phyloP scores from a whole-genome alignment of 2,329 filamentous ascomycete genomes.

The Sarocladium oryzae region DNA sequence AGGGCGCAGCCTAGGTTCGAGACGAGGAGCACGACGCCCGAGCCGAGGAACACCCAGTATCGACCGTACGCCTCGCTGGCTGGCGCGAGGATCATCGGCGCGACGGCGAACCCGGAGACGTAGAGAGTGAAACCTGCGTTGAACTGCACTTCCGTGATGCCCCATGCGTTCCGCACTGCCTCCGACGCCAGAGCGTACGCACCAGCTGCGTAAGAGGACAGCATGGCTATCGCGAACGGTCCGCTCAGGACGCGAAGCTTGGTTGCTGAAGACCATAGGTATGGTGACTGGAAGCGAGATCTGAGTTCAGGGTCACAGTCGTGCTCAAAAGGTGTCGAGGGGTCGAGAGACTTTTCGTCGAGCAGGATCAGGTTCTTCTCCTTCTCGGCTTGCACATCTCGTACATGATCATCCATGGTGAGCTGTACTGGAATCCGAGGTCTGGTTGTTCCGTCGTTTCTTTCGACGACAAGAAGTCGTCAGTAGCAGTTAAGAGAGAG shows the following conservation, averaged over 20 bases:
- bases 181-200: conserved; percentile 52
- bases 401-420: not conserved
- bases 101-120: conserved; percentile 56
- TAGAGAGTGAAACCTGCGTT: conserved; percentile 58
- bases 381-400: not conserved
- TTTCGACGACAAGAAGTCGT: too few relatives aligned
- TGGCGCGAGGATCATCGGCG: conserved; percentile 63
- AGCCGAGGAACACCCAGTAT: conserved; percentile 24
- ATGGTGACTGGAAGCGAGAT: conserved; percentile 8
- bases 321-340: not conserved
- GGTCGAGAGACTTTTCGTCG: not conserved
- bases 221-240: conserved; percentile 38
- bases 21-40: conserved; percentile 27
- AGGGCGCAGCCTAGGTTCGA: conserved; percentile 49
- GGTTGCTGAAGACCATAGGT: not conserved
- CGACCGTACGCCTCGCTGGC: conserved; percentile 54
- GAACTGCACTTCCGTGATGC: conserved; percentile 47
- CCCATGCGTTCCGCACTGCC: conserved; percentile 50
- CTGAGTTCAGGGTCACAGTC: not conserved
- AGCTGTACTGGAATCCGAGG: not conserved
- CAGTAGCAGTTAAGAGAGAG: too few relatives aligned
- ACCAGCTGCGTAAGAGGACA: conserved; percentile 60
- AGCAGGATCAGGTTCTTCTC: not conserved
- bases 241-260: conserved; percentile 17
- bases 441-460: not conserved